Percentiles rank a stretch among this genome's conserved stretches.
Evolutionary conservation across 2,329 filamentous ascomycete species (phyloP).

Genomic region (Penicillium griseofulvum): DNA sequence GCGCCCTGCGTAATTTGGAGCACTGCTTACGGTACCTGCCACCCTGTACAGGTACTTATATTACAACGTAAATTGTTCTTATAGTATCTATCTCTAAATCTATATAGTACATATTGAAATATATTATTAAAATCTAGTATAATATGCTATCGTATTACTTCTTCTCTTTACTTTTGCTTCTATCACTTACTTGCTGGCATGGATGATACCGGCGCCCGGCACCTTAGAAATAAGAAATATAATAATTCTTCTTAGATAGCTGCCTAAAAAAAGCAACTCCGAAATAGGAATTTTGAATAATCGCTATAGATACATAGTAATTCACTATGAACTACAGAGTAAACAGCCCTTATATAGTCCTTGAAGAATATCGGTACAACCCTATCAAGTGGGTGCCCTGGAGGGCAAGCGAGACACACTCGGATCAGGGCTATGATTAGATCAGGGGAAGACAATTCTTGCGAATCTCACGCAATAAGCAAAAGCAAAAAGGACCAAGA

Average conservation of each 20-base stretch:
- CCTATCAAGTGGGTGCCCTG: background rate
- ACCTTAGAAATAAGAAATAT: background rate
- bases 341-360: background rate
- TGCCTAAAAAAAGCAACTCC: background rate
- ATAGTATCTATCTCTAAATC: no score
- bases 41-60: background rate
- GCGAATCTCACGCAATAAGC: background rate
- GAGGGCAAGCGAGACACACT: constrained; percentile 4
- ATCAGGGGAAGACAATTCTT: background rate
- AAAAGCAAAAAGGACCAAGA: background rate
- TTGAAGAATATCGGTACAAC: background rate
- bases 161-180: background rate
- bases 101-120: no score
- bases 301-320: background rate
- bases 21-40: constrained; percentile 13
- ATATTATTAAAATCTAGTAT: background rate
- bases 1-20: constrained; percentile 23
- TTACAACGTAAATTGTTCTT: background rate
- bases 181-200: background rate
- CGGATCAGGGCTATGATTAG: constrained; percentile 6
- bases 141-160: background rate
- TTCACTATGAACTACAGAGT: background rate
- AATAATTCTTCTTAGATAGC: background rate
- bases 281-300: background rate
- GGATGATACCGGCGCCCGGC: background rate